Evolutionary conservation across 495 filamentous ascomycete species (phyloP), one percentile per base, ranked within the genome.

Genomic region (Usnea hakonensis): DNA sequence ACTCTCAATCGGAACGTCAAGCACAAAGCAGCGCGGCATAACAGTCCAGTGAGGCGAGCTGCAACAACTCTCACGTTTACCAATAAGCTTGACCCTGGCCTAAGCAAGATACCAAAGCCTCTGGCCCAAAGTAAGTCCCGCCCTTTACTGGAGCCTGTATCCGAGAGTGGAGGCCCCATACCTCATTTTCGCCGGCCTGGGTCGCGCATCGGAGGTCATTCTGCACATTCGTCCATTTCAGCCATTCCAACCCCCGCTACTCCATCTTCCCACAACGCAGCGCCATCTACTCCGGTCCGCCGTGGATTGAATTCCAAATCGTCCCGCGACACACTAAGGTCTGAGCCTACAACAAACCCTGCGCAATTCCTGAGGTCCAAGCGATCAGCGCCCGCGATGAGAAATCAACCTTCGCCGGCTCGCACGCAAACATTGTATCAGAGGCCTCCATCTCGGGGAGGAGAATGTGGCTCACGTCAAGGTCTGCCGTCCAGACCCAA

Each of bases 1-100:
- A 89, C 88, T 13, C 75, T 96, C n/a, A 95, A 98, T 70, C 91
- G 90, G 54, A 97, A 98, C 67, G 81, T 98, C 63, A 93, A 93
- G 72, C 82, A 91, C 68, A 96, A 92, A 68, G 80, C 83, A 65
- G 72, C 79, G 38, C 79, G 83, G 52, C 81, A 86, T 64, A 76
- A 78, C 50, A 91, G 87, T 67, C 87, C 88, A 57, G 81, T 86
- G 54, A 87, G 90, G 66, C 77, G 80, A 46, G 83, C 90, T 10
- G 85, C 90, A 14, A 90, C 91, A 41, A 91, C 91, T 17, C 75
- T 97, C 60, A 96, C 90, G 23, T 97, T 97, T 74, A 96, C 90
- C 36, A 89, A 87, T 72, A 94, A 91, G 68, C 65, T 73, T 48
- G 73, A 75, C 65, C 71, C 70, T 67, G 78, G 69, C 65, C 68